Evolutionary conservation across 192 early-diverging fungal species (phyloP).

Genomic region (Podila horticola): DNA sequence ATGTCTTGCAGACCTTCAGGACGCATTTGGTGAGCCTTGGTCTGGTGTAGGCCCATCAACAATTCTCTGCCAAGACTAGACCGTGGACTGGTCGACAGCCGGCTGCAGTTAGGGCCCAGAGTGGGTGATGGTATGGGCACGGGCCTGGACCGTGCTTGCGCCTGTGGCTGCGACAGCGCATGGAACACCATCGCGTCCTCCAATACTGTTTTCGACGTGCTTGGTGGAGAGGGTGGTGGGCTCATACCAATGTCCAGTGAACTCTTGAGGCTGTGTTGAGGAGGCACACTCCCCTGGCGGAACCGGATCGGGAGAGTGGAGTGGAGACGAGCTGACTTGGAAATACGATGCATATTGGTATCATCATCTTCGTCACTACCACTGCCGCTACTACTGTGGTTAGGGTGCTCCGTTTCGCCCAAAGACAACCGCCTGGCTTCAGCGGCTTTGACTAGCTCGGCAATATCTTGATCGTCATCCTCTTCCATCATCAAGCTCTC

Average conservation of each 20-base stretch:
- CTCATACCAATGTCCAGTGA: not conserved
- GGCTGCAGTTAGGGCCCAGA: not conserved
- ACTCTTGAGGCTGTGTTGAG: not conserved
- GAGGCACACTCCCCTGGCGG: not conserved
- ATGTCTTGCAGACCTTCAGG: not conserved
- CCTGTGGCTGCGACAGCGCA: not conserved
- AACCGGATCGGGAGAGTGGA: constrained; percentile 18
- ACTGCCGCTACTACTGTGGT: constrained; percentile 2
- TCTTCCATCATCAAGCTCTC: constrained; percentile 41
- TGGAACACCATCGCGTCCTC: constrained; percentile 9
- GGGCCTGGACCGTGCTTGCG: not conserved
- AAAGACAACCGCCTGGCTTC: not conserved
- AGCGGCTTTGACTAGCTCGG: constrained; percentile 2
- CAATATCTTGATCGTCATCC: constrained; percentile 23
- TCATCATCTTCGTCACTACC: constrained; percentile 7
- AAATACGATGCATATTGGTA: not conserved
- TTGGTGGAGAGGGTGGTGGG: constrained; percentile 31
- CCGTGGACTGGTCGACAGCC: not conserved
- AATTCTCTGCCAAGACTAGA: not conserved
- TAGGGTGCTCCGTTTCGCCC: not conserved
- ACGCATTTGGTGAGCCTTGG: not conserved
- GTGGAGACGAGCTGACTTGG: not conserved
- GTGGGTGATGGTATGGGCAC: not conserved
- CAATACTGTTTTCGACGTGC: not conserved
- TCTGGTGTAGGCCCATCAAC: constrained; percentile 3